Evolutionary conservation across 345 rosid species (phyloP).

Genomic region (Camelina hispida): DNA sequence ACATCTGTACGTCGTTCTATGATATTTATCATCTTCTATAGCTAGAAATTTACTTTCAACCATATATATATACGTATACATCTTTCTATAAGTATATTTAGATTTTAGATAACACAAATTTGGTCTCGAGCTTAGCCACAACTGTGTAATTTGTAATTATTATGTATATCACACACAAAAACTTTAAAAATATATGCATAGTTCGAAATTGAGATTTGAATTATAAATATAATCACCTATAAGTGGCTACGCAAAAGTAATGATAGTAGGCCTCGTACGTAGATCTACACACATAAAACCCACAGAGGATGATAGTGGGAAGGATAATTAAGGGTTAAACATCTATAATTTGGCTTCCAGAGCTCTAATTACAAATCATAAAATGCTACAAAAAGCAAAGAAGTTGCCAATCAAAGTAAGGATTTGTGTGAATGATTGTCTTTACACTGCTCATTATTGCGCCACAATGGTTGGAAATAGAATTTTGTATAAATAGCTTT

Average conservation of each 20-base stretch:
- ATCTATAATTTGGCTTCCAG: background rate
- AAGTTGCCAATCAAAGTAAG: slow-evolving; percentile 53
- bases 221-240: background rate
- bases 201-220: background rate
- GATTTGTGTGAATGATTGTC: slow-evolving; percentile 57
- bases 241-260: slow-evolving; percentile 30
- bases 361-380: slow-evolving; percentile 22
- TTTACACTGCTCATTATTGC: slow-evolving; percentile 50
- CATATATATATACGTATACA: background rate
- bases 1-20: too few relatives aligned
- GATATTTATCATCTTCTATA: too few relatives aligned
- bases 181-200: background rate
- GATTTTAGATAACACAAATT: too few relatives aligned
- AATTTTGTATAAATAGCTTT: slow-evolving; percentile 50
- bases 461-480: slow-evolving; percentile 36
- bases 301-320: slow-evolving; percentile 36
- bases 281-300: slow-evolving; percentile 20
- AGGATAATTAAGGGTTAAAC: slow-evolving; percentile 43
- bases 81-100: too few relatives aligned
- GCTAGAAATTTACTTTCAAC: too few relatives aligned
- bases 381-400: slow-evolving; percentile 14
- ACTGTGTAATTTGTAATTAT: background rate
- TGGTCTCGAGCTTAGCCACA: too few relatives aligned
- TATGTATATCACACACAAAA: background rate
- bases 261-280: slow-evolving; percentile 45